Conservation (phyloP, 2,329 filamentous ascomycete genomes). For the Cephalotrichum gorgonifer region DNA sequence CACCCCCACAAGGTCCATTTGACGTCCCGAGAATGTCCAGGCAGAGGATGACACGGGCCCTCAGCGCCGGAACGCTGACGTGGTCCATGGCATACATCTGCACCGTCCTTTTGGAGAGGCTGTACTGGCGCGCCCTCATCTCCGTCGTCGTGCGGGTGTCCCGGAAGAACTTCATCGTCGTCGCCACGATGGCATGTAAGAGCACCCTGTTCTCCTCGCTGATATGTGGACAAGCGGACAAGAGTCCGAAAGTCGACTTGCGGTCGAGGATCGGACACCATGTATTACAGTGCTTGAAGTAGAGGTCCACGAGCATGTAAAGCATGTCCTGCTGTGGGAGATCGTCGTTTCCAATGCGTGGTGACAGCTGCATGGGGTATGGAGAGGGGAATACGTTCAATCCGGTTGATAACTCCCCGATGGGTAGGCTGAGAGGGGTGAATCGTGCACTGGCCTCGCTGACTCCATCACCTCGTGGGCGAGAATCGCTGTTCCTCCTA, state of each 20-base stretch:
- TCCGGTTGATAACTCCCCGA: background rate
- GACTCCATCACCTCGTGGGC: background rate
- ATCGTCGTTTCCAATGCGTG: slow-evolving; percentile 29
- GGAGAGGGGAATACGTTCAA: background rate
- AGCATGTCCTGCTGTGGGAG: slow-evolving; percentile 50
- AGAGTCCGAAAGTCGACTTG: slow-evolving; percentile 26
- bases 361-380: slow-evolving; percentile 15
- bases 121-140: slow-evolving; percentile 26
- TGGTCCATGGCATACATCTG: slow-evolving; percentile 31
- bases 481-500: background rate
- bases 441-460: background rate
- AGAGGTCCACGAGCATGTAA: slow-evolving; percentile 49
- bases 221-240: slow-evolving; percentile 29
- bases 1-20: slow-evolving; percentile 31
- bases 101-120: slow-evolving; percentile 25
- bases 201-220: slow-evolving; percentile 27
- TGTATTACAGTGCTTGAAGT: slow-evolving; percentile 54
- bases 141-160: slow-evolving; percentile 25
- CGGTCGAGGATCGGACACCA: slow-evolving; percentile 40
- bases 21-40: slow-evolving; percentile 30
- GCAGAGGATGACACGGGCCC: slow-evolving; percentile 28
- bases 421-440: background rate
- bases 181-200: slow-evolving; percentile 32
- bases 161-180: slow-evolving; percentile 29
- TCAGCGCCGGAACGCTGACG: slow-evolving; percentile 25